Base-by-base conservation (phyloP, 208 protist species). In the Wallacemonas sp. region DNA sequence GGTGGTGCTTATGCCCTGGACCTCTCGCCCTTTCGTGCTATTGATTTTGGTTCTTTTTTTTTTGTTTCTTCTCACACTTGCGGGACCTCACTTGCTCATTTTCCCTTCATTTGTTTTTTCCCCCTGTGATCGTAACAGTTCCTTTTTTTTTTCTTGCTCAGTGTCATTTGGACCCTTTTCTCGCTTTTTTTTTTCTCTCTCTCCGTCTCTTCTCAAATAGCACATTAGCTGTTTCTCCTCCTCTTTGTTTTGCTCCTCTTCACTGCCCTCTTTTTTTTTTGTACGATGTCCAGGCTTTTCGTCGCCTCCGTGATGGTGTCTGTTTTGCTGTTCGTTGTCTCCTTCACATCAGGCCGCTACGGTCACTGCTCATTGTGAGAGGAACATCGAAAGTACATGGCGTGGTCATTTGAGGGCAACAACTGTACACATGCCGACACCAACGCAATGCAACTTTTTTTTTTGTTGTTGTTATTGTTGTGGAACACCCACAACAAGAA, bases 21-120 rank as follows among this genome's bases (percentile, higher is more conserved):
- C n/a, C n/a, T n/a, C n/a, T n/a, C n/a, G n/a, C n/a, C n/a, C n/a
- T n/a, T n/a, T n/a, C n/a, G n/a, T n/a, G n/a, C n/a, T n/a, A n/a
- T n/a, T n/a, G n/a, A n/a, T n/a, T n/a, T 41, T 14, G 17, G 9
- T 2, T 55, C 31, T 47, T 44, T 14, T 56, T 67, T 2, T 67
- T 54, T 71, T 47, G 28, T 66, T n/a, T 36, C n/a, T n/a, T n/a
- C n/a, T n/a, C n/a, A n/a, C n/a, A n/a, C n/a, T n/a, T n/a, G n/a
- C n/a, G n/a, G n/a, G n/a, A n/a, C n/a, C n/a, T n/a, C n/a, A n/a
- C n/a, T n/a, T n/a, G n/a, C n/a, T n/a, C n/a, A n/a, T n/a, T n/a
- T n/a, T n/a, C n/a, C n/a, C n/a, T n/a, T n/a, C 41, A 24, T 55
- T 61, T 68, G 14, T 58, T 68, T 68, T 68, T 54, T 33, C n/a